Conservation (phyloP, 352 stramenopile species). For the Phytophthora pini region DNA sequence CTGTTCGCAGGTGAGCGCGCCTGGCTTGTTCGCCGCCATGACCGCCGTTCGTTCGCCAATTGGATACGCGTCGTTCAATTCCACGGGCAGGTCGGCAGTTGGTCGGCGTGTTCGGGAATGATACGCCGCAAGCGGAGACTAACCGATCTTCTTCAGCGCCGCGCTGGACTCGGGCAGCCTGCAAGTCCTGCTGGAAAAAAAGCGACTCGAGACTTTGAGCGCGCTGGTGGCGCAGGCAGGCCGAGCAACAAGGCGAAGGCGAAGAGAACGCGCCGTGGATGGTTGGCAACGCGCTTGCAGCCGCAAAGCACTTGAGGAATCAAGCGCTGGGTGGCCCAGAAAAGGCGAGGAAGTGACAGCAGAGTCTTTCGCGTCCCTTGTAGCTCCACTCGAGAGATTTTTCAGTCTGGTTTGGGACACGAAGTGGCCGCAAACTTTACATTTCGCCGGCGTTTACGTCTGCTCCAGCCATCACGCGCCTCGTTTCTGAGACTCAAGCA, state of each 20-base stretch:
- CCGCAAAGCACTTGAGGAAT: slow-evolving; percentile 14
- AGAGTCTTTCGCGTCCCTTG: slow-evolving; percentile 29
- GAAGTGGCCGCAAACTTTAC: neutral
- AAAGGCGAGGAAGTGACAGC: slow-evolving; percentile 23
- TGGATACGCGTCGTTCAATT: slow-evolving; percentile 20
- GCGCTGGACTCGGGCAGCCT: neutral
- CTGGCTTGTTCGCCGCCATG: slow-evolving; percentile 28
- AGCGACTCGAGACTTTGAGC: slow-evolving; percentile 29
- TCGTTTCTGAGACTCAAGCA: slow-evolving; percentile 28
- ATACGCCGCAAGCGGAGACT: slow-evolving; percentile 15
- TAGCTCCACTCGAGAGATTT: slow-evolving; percentile 3
- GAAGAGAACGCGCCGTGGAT: slow-evolving; percentile 26
- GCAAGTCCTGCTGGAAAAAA: slow-evolving; percentile 35
- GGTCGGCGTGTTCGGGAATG: slow-evolving; percentile 38
- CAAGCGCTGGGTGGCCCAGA: slow-evolving; percentile 18
- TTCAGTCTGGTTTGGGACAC: slow-evolving; percentile 23
- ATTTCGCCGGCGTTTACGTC: slow-evolving; percentile 24
- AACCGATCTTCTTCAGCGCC: slow-evolving; percentile 17
- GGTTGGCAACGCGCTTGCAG: slow-evolving; percentile 11
- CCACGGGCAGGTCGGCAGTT: slow-evolving; percentile 28
- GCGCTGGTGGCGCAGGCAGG: slow-evolving; percentile 29
- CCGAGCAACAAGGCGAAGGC: slow-evolving; percentile 14
- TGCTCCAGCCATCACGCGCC: slow-evolving; percentile 31
- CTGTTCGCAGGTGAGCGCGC: slow-evolving; percentile 8
- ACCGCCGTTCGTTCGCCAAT: neutral